Base-by-base conservation (phyloP, 2,329 filamentous ascomycete genomes). In the Ilyonectria robusta region DNA sequence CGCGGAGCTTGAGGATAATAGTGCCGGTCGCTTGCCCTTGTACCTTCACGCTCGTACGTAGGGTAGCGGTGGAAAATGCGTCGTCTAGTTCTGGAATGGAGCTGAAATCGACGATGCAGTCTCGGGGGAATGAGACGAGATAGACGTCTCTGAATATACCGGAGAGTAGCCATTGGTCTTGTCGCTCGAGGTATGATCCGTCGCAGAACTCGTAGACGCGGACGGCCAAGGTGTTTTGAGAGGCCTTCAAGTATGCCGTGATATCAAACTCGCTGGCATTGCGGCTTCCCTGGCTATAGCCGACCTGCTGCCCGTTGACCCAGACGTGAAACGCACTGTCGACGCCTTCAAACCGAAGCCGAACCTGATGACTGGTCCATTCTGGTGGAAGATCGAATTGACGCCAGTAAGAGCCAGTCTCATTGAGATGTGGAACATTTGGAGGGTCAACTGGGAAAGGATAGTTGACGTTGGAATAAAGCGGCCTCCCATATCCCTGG, bases 221-320 rank as follows among this genome's bases (percentile, higher is more conserved):
- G 1, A 92, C 89, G 4, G 85, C 83, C 2, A 93, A 73, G 31
- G 83, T 83, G 68, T 91, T 74, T 1, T 76, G 80, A 2, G 79
- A 76, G 2, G 77, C 66, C 15, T 74, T 77, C 4, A 90, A 76
- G 42, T 82, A 76, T 0, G 79, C 71, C 0, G 88, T 89, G 13
- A 93, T 82, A 68, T 93, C 91, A 70, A 92, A 93, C 74, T 93
- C 91, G n/a, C 88, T 84, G 0, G 91, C 84, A 72, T 93, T 93
- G 35, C 91, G 83, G 19, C 87, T 87, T 2, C 91, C 91, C 74
- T 93, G 90, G 7, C 87, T 87, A 72, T 93, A 93, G 4, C 91
- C 91, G 5, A 92, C 81, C 54, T 88, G 80, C 23, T 81, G 75
- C 0, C 89, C 88, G 69, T 93, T 93, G 10, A 93, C 79, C 85